These are phyloP conservation scores for Picea engelmannii DNA, from an alignment of 83 land plant species.

Conservation along the genomic window DNA sequence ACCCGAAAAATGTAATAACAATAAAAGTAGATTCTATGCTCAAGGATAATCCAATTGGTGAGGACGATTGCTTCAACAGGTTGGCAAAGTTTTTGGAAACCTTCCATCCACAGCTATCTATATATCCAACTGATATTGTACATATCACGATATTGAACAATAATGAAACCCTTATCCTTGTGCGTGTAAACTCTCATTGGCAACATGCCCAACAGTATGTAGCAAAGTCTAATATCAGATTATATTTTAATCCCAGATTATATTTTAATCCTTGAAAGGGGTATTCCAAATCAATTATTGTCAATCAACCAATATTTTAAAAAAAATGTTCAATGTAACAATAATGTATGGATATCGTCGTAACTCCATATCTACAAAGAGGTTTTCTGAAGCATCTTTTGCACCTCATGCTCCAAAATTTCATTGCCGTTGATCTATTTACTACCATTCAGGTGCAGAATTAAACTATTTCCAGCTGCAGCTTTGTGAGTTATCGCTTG, in stretches of 20 bases:
- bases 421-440: not conserved
- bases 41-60: not conserved
- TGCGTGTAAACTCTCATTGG: not conserved
- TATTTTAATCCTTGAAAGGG: not conserved
- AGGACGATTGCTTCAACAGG: not conserved
- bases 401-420: not conserved
- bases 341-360: not conserved
- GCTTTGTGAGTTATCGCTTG: not conserved
- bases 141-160: not conserved
- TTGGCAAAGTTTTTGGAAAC: too few species aligned
- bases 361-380: slow-evolving; percentile 2
- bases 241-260: not conserved
- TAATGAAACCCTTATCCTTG: not conserved
- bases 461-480: not conserved
- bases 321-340: not conserved
- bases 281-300: not conserved
- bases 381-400: not conserved
- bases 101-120: not conserved
- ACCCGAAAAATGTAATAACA: not conserved
- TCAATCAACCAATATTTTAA: not conserved
- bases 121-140: not conserved
- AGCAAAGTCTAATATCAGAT: not conserved
- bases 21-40: not conserved
- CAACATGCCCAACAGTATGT: not conserved
- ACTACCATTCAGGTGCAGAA: not conserved